phyloP scores from a whole-genome alignment of 2,329 filamentous ascomycete species.

The Aspergillus calidoustus region DNA sequence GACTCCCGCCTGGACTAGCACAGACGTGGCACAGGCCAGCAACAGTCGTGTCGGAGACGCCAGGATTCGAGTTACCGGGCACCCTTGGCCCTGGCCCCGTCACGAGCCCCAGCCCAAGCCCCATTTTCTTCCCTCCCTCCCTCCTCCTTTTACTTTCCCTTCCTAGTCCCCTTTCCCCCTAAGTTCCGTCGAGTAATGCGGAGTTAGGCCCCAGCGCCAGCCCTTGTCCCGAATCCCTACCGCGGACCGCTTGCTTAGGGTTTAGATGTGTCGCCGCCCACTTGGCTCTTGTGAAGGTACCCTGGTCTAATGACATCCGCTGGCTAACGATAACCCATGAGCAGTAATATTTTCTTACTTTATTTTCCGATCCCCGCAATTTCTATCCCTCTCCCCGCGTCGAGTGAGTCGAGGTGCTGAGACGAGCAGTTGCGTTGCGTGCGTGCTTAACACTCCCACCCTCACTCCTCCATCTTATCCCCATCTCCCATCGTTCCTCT shows the following conservation, averaged over 20 bases:
- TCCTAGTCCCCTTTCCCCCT: not conserved
- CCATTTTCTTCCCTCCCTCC: not conserved
- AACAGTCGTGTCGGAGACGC: not conserved
- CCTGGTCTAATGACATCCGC: not conserved
- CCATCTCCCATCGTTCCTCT: not conserved
- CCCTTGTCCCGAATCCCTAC: not conserved
- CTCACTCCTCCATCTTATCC: not conserved
- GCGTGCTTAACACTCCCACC: not conserved
- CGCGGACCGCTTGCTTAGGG: not conserved
- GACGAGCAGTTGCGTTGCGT: too few species aligned
- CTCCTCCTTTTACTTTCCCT: not conserved
- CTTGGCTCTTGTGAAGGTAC: not conserved
- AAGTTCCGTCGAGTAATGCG: not conserved
- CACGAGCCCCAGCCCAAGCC: not conserved
- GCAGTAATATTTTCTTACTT: not conserved
- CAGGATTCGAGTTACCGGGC: not conserved
- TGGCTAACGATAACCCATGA: not conserved
- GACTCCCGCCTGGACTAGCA: not conserved
- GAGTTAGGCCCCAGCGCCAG: not conserved
- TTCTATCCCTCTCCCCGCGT: not conserved
- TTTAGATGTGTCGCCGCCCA: not conserved
- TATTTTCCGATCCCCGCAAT: not conserved
- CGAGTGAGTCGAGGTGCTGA: not conserved
- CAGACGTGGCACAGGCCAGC: not conserved
- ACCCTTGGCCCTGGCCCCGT: not conserved